These are phyloP conservation scores for Skeletonema potamos DNA, from an alignment of 108 stramenopile genomes.

Conservation along the genomic window DNA sequence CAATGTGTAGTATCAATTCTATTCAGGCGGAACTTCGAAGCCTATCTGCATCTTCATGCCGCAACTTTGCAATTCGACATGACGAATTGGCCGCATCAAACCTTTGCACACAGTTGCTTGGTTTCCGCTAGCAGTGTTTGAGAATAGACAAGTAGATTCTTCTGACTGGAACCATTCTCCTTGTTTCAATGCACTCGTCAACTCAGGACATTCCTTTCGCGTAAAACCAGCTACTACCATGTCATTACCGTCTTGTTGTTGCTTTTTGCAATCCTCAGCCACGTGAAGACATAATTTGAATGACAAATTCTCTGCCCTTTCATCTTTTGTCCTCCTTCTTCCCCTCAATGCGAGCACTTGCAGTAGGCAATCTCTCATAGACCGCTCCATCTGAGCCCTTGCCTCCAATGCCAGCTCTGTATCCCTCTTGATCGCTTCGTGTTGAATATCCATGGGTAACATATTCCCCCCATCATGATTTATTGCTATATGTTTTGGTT, in stretches of 20 bases:
- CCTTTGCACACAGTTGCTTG: conserved; percentile 6
- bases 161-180: conserved; percentile 36
- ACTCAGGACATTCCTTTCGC: conserved; percentile 23
- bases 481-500: neutral
- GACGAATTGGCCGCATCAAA: conserved; percentile 31
- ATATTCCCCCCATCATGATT: conserved; percentile 2
- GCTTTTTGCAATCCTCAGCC: neutral
- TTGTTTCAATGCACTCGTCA: conserved; percentile 27
- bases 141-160: conserved; percentile 32
- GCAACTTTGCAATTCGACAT: conserved; percentile 27
- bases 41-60: conserved; percentile 41
- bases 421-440: conserved; percentile 13
- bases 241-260: neutral
- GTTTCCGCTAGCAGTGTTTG: neutral
- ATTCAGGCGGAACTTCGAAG: conserved; percentile 9
- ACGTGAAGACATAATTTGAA: conserved; percentile 44
- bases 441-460: neutral
- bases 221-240: neutral
- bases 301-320: conserved; percentile 41
- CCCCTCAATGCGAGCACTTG: conserved; percentile 22
- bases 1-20: neutral
- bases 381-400: conserved; percentile 24
- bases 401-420: conserved; percentile 26
- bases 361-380: conserved; percentile 40
- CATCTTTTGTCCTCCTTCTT: conserved; percentile 20